Base-by-base conservation (phyloP, 768 basidiomycete genomes). In the Trametes sanguinea region DNA sequence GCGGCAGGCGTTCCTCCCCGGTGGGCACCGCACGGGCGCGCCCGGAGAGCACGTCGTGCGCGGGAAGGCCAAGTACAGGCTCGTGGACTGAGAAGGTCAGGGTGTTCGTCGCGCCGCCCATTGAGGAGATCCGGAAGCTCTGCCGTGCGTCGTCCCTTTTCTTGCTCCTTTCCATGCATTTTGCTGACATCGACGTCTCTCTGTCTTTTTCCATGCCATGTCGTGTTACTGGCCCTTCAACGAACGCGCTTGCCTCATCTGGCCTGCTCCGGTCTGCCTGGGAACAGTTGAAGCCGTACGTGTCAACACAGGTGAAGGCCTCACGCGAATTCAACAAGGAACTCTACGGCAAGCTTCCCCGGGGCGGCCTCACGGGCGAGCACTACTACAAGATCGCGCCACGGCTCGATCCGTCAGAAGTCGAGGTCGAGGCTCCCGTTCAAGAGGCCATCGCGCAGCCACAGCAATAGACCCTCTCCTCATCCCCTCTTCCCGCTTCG, bases 1-100 rank as follows among this genome's bases (percentile, higher is more conserved):
- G 22, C 78, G 94, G 42, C 93, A 94, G 72, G 89, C 94, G 0
- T 81, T 78, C 60, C 85, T 94, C 32, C 92, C 92, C 7, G 92
- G 92, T 64, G 90, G 91, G 27, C 87, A 84, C 71, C 85, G 94
- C 47, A 95, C 93, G 0, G 94, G 93, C 62, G 90, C 94, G 29
- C 93, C 93, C 17, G 92, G 94, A 73, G 85, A 88, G 72, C 91
- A 94, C 74, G 86, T 93, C 52, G 76, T 92, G 17, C 74, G 82
- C 44, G 91, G 92, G 44, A 86, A 87, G 69, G 81, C 88, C 44
- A 92, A 94, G 72, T 95, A 94, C 74, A 80, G 88, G 57, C 78
- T 97, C 14, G 67, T 92, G 57, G 91, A 96, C 70, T n/a, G 86
- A 89, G 72, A 81, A 89, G 78, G 92, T 97, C 51, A 81, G 93